phyloP scores from a whole-genome alignment of 106 monocot genomes.

The Dendrobium catenatum region DNA sequence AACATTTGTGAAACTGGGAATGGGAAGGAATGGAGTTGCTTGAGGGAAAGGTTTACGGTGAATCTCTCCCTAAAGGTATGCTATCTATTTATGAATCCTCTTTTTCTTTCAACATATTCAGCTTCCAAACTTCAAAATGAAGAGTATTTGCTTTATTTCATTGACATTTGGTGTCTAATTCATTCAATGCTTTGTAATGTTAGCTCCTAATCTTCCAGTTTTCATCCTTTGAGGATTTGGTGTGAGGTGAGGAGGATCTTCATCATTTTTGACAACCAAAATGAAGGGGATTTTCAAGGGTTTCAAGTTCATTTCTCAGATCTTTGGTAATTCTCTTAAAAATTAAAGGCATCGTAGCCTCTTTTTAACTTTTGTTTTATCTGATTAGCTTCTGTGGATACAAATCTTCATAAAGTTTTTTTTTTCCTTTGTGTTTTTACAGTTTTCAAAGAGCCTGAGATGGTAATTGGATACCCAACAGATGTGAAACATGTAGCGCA shows the following conservation, averaged over 20 bases:
- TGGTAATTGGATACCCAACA: slow-evolving; percentile 91
- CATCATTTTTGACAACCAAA: slow-evolving; percentile 27
- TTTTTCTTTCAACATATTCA: not conserved
- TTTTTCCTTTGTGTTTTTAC: not conserved
- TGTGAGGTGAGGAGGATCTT: not conserved
- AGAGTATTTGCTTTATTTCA: not conserved
- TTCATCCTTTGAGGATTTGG: slow-evolving; percentile 5
- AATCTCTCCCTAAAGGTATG: not conserved
- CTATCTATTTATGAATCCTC: not conserved
- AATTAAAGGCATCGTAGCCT: no score
- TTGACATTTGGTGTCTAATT: no score
- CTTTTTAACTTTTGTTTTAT: not conserved
- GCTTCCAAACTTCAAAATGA: not conserved
- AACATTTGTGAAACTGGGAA: not conserved
- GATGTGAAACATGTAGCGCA: slow-evolving; percentile 89
- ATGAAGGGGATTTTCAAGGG: slow-evolving; percentile 85
- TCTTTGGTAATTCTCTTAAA: slow-evolving; percentile 54
- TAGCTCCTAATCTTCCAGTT: not conserved
- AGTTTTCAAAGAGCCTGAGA: slow-evolving; percentile 78
- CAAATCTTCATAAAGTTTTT: not conserved
- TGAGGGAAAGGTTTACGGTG: not conserved
- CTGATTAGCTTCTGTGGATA: not conserved
- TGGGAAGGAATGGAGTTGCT: not conserved
- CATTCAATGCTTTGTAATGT: no score
- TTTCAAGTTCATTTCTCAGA: slow-evolving; percentile 63